Evolutionary conservation across 2,329 filamentous ascomycete species (phyloP), one percentile per base, ranked within the genome.

Genomic region (Microcyclosporella mali): DNA sequence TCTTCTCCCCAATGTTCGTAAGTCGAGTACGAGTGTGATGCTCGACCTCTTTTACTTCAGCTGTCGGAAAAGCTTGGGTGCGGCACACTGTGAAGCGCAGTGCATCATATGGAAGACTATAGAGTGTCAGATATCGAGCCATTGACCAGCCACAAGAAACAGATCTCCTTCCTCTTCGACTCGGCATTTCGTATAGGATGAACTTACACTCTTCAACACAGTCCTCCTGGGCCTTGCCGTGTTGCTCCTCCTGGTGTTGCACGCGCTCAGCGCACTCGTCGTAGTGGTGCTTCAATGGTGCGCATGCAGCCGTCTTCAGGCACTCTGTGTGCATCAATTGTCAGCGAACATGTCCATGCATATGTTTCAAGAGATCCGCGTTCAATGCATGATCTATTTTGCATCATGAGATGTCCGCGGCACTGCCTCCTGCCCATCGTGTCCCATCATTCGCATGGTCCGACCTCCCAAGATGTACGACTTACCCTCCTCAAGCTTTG

Each of bases 191-290:
- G 14, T n/a, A 31, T 2, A 27, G 19, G 4, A 16, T 21, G 21
- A n/a, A 81, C 89, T 71, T 84, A 97, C 92, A 98, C 77, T 98
- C 92, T 77, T 98, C 92, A 57, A 97, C 88, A 63, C 92, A 98
- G 75, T 97, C 89, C 79, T 98, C 92, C 62, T 85, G 81, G 60
- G 82, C 82, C 70, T 82, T 81, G 70, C 77, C 75, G 59, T 84
- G 81, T 53, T 83, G 78, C 58, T 84, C 79, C 62, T 88, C 80
- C 59, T 75, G 66, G 64, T 77, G 69, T 60, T 82, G 87, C 58
- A 98, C 92, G 61, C 92, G 88, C 79, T 95, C 89, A 59, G 90
- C 88, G 69, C 92, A 98, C 73, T 95, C 88, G 56, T 97, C 90
- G 69, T 85, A 97, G 79, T 98, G 92, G 78, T 97, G 90, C 82